Percentiles rank a stretch among this genome's conserved stretches.
These are phyloP conservation scores for Aspergillus sp. DNA, from an alignment of 2,329 filamentous ascomycete genomes.

Conservation along the genomic window DNA sequence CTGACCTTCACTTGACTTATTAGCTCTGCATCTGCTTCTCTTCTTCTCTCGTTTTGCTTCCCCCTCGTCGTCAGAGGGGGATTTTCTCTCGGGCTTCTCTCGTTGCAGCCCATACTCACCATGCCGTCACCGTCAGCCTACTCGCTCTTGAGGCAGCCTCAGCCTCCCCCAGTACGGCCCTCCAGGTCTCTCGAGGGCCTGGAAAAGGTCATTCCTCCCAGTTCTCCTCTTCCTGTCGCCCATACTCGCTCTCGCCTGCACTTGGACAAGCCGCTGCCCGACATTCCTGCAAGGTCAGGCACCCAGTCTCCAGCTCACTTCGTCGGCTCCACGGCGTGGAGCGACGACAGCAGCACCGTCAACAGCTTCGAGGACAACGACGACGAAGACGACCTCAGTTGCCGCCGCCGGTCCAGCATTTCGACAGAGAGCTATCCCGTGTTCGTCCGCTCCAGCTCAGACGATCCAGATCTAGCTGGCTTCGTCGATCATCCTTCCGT, in stretches of 20 bases:
- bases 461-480: constrained; percentile 30
- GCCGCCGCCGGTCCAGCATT: constrained; percentile 15
- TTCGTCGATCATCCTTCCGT: constrained; percentile 26
- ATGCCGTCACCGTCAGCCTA: no score
- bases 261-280: constrained; percentile 34
- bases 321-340: constrained; percentile 29
- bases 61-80: not conserved
- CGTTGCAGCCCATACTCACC: no score
- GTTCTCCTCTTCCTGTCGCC: constrained; percentile 1
- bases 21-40: not conserved
- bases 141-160: no score
- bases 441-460: constrained; percentile 29
- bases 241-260: constrained; percentile 21
- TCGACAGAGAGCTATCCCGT: constrained; percentile 34
- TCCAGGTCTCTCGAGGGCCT: constrained; percentile 39
- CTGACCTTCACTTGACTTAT: not conserved
- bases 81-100: not conserved
- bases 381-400: not conserved
- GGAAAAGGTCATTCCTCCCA: constrained; percentile 36
- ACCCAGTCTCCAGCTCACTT: not conserved
- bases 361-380: constrained; percentile 20
- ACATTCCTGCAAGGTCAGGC: constrained; percentile 28
- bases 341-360: constrained; percentile 28
- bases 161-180: constrained; percentile 32
- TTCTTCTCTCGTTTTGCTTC: not conserved